These are phyloP conservation scores for Zoysia japonica DNA, from an alignment of 176 grass and related monocot species.

Conservation along the genomic window DNA sequence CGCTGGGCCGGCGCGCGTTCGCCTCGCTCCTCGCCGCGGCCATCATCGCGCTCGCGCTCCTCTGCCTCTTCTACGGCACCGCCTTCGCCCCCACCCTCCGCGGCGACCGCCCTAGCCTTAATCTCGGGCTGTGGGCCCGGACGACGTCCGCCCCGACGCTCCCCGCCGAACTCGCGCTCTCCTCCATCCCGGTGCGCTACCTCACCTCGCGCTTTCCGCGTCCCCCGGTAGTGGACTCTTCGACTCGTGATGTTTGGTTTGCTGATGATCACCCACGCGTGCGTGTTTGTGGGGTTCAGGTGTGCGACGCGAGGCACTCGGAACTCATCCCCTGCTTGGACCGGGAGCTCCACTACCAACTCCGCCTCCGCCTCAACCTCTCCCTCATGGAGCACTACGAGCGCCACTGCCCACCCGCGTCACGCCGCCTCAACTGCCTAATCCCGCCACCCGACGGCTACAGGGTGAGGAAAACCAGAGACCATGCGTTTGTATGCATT, in stretches of 20 bases:
- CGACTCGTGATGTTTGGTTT: constrained; percentile 3
- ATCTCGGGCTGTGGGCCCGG: background rate
- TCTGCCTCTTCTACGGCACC: constrained; percentile 84
- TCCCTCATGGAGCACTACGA: constrained; percentile 87
- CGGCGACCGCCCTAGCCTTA: background rate
- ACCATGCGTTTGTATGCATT: background rate
- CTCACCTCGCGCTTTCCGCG: background rate
- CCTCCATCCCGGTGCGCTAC: constrained; percentile 63
- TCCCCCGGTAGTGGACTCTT: background rate
- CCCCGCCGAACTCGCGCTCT: constrained; percentile 34
- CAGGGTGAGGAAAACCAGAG: constrained; percentile 41
- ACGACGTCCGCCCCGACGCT: background rate
- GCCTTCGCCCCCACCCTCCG: constrained; percentile 59
- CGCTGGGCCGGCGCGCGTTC: constrained; percentile 45
- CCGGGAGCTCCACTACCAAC: constrained; percentile 60
- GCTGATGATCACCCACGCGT: constrained; percentile 15
- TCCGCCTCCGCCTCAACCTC: constrained; percentile 66
- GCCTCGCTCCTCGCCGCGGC: constrained; percentile 50
- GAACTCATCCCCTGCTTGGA: constrained; percentile 85
- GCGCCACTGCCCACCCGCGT: constrained; percentile 64
- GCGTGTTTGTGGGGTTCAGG: constrained; percentile 34
- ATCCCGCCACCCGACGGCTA: constrained; percentile 68
- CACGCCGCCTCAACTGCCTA: constrained; percentile 72
- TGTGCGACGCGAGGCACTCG: constrained; percentile 61
- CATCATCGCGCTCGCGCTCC: constrained; percentile 59